Conservation (phyloP, 192 early-diverging fungal genomes). For the Endogone sp. region DNA sequence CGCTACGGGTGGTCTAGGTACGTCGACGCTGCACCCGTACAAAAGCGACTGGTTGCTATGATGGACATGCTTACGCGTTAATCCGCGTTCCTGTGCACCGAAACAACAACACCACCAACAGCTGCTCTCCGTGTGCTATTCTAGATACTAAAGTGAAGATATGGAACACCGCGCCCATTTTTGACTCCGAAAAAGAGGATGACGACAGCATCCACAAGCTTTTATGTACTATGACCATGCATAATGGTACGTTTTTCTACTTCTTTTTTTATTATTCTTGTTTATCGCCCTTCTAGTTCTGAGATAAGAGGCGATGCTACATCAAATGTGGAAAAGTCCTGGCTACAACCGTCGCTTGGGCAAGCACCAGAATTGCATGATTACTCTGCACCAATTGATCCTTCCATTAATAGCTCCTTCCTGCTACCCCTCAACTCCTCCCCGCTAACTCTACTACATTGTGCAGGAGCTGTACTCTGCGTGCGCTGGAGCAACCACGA, state of each 20-base stretch:
- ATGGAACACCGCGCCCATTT: constrained; percentile 76
- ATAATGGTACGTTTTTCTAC: constrained; percentile 62
- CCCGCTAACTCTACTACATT: background rate
- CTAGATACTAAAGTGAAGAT: constrained; percentile 85
- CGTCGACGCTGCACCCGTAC: no score
- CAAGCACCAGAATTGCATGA: background rate
- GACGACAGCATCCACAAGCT: constrained; percentile 53
- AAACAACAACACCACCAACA: background rate
- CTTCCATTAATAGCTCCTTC: background rate
- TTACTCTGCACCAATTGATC: background rate
- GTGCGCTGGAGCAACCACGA: constrained; percentile 75
- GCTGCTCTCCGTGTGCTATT: background rate
- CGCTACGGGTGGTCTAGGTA: constrained; percentile 84
- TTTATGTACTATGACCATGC: constrained; percentile 75
- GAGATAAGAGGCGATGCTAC: background rate
- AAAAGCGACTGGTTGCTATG: no score
- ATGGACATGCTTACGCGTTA: no score
- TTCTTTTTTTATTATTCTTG: background rate
- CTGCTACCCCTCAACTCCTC: background rate
- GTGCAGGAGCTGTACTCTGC: constrained; percentile 77
- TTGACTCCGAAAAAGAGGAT: constrained; percentile 40
- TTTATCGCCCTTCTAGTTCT: background rate
- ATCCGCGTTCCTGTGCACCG: no score
- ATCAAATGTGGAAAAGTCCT: background rate
- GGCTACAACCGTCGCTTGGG: background rate